These are phyloP conservation scores for Metarhizium sp. DNA, from an alignment of 2,329 filamentous ascomycete genomes.

Conservation along the genomic window DNA sequence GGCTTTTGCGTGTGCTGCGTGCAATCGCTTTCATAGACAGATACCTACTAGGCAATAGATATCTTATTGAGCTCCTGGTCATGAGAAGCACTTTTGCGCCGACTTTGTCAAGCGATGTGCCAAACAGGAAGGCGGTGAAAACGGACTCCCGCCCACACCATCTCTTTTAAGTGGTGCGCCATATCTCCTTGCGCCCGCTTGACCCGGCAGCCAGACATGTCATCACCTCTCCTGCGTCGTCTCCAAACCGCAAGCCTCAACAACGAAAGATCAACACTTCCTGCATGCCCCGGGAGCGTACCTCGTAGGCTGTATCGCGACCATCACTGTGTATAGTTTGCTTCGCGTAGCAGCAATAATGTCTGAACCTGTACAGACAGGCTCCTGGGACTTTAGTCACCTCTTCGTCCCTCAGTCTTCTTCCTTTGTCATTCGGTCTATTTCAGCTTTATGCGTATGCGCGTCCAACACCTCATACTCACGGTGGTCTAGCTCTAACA, in stretches of 20 bases:
- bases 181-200: not conserved
- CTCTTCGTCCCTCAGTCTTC: constrained; percentile 18
- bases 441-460: constrained; percentile 30
- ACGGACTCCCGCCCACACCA: not conserved
- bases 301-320: not conserved
- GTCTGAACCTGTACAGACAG: constrained; percentile 13
- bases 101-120: not conserved
- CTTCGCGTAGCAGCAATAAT: constrained; percentile 12
- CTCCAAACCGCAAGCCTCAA: not conserved
- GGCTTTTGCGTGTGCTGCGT: not conserved
- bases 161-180: not conserved
- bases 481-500: constrained; percentile 4
- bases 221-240: not conserved
- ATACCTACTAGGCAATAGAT: not conserved
- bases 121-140: constrained; percentile 10
- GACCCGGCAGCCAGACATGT: not conserved
- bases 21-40: not conserved
- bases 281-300: not conserved
- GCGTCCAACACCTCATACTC: not conserved
- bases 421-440: constrained; percentile 23
- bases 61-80: not conserved
- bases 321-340: not conserved
- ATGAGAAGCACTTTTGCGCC: not conserved
- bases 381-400: constrained; percentile 16
- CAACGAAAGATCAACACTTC: not conserved